Conservation (phyloP, 2,329 filamentous ascomycete genomes). For the Stylonectria norvegica region DNA sequence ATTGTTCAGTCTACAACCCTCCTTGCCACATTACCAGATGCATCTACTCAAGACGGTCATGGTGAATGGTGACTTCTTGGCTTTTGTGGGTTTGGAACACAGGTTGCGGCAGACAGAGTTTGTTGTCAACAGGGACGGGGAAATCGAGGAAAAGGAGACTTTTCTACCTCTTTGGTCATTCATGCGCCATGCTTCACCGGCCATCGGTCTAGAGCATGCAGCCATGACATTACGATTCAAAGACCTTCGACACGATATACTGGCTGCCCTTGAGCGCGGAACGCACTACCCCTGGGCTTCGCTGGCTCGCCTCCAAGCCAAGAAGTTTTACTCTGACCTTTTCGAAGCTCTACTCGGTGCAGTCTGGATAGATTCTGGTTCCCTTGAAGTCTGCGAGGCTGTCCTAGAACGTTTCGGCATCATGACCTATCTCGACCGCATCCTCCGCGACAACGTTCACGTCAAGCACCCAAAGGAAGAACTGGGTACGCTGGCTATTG, state of each 20-base stretch:
- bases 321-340: conserved; percentile 81
- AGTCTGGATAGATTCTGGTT: conserved; percentile 76
- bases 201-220: conserved; percentile 47
- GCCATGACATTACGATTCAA: conserved; percentile 44
- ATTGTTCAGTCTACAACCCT: conserved; percentile 48
- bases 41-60: conserved; percentile 72
- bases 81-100: conserved; percentile 64
- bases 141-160: conserved; percentile 18
- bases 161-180: conserved; percentile 62
- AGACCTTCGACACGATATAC: conserved; percentile 47
- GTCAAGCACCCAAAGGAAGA: conserved; percentile 64
- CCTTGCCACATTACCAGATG: conserved; percentile 57
- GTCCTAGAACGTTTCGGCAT: conserved; percentile 66
- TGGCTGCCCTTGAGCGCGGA: conserved; percentile 46
- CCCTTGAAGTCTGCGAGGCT: conserved; percentile 53
- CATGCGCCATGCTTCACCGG: conserved; percentile 55
- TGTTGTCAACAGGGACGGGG: conserved; percentile 11
- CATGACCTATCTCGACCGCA: conserved; percentile 56
- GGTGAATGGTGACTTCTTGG: conserved; percentile 77
- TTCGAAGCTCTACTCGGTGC: conserved; percentile 79
- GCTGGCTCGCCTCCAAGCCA: conserved; percentile 61
- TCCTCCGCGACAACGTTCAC: conserved; percentile 59
- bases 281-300: conserved; percentile 71
- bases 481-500: conserved; percentile 56
- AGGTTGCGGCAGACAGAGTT: conserved; percentile 22